These are phyloP conservation scores for Blastobotrys robertii DNA, from an alignment of 805 yeast species.

Conservation along the genomic window DNA sequence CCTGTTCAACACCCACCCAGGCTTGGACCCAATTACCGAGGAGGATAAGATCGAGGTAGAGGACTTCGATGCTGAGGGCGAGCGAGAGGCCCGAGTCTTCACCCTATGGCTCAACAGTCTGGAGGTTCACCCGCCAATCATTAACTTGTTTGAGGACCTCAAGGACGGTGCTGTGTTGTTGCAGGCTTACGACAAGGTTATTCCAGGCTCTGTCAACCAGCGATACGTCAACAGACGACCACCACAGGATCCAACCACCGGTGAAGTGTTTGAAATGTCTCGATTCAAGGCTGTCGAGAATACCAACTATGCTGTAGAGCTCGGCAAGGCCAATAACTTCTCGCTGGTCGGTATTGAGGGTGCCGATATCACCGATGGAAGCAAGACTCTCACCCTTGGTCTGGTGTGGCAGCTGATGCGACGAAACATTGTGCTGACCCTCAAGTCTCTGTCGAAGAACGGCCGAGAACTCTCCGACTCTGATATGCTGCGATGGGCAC, in stretches of 20 bases:
- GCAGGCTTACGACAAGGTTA: slow-evolving; percentile 91
- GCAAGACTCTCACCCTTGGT: slow-evolving; percentile 78
- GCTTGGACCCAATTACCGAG: slow-evolving; percentile 82
- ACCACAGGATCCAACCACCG: slow-evolving; percentile 36
- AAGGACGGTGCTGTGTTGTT: slow-evolving; percentile 83
- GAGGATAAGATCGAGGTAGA: slow-evolving; percentile 94
- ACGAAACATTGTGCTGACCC: slow-evolving; percentile 80
- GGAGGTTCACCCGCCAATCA: slow-evolving; percentile 93
- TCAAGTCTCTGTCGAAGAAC: slow-evolving; percentile 57
- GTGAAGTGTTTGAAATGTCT: slow-evolving; percentile 43
- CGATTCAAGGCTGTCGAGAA: slow-evolving; percentile 95
- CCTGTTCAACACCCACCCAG: slow-evolving; percentile 92
- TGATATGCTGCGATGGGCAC: slow-evolving; percentile 93
- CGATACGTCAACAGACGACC: slow-evolving; percentile 80
- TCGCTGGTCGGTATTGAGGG: slow-evolving; percentile 98
- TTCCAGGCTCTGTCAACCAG: slow-evolving; percentile 82
- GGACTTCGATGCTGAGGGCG: slow-evolving; percentile 98
- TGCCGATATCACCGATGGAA: slow-evolving; percentile 92
- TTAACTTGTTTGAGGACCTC: slow-evolving; percentile 83
- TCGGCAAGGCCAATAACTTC: slow-evolving; percentile 86
- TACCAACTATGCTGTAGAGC: slow-evolving; percentile 95
- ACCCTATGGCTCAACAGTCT: slow-evolving; percentile 95
- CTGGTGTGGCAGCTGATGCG: slow-evolving; percentile 99
- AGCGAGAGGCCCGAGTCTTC: slow-evolving; percentile 97
- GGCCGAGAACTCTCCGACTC: slow-evolving; percentile 72